Evolutionary conservation across 1,284 basidiomycete genomes (phyloP).

Genomic region (Sanghuangporus weigelae): DNA sequence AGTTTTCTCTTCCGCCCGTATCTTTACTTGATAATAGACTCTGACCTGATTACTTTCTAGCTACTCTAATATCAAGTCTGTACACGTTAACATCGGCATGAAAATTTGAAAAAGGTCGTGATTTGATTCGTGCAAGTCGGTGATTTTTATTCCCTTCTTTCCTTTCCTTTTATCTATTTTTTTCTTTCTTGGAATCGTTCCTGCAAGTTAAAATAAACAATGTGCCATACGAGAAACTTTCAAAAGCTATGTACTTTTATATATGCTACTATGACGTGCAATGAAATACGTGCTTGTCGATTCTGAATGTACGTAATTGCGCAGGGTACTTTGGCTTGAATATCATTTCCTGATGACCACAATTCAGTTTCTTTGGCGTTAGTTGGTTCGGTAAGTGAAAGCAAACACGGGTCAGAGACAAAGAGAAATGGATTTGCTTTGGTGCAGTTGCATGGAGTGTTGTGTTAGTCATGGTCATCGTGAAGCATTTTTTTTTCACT

Average conservation of each 20-base stretch:
- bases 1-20: constrained; percentile 25
- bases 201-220: background rate
- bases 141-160: background rate
- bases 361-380: no score
- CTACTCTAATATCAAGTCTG: constrained; percentile 81
- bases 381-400: no score
- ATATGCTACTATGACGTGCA: background rate
- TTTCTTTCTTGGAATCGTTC: background rate
- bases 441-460: no score
- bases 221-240: background rate
- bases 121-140: background rate
- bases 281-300: background rate
- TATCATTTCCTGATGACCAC: no score
- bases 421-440: no score
- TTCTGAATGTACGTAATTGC: no score
- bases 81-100: constrained; percentile 70
- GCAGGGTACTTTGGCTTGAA: no score
- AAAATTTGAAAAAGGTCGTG: background rate
- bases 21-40: background rate
- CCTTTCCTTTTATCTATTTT: constrained; percentile 84
- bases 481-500: no score
- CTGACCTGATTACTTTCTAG: constrained; percentile 35
- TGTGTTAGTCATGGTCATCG: no score
- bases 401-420: no score
- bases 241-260: background rate